Conservation (phyloP, 495 filamentous ascomycete species). For the Sordaria brevicollis region DNA sequence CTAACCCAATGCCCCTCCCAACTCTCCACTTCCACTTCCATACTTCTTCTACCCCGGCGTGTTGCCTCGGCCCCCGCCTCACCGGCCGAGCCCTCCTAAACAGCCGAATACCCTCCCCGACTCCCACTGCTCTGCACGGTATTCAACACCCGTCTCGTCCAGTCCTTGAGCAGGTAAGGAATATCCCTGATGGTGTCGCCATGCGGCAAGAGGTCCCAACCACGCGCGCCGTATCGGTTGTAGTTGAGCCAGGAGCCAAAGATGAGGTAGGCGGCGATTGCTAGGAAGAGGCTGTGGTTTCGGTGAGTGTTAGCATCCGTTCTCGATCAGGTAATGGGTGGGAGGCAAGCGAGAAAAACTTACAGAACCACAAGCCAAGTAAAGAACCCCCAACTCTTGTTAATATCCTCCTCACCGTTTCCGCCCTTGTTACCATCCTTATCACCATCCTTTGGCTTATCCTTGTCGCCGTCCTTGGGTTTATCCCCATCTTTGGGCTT, state of each 20-base stretch:
- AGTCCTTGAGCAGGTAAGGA: conserved; percentile 88
- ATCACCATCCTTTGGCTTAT: conserved; percentile 18
- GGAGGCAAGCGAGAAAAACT: conserved; percentile 26
- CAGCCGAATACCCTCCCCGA: conserved; percentile 88
- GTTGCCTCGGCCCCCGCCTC: too few relatives aligned
- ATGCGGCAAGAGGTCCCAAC: conserved; percentile 93
- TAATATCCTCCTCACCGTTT: conserved; percentile 14
- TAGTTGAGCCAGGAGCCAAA: conserved; percentile 99
- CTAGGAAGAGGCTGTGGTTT: conserved; percentile 62
- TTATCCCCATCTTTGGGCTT: conserved; percentile 32
- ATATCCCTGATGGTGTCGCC: conserved; percentile 85
- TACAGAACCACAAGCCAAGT: conserved; percentile 96
- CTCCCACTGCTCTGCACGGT: conserved; percentile 71
- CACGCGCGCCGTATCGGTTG: conserved; percentile 87
- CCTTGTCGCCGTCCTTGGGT: conserved; percentile 33
- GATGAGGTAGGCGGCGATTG: conserved; percentile 82
- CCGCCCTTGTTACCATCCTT: conserved; percentile 4
- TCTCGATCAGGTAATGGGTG: conserved; percentile 1
- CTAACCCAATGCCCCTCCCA: neutral
- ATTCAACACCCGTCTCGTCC: conserved; percentile 63
- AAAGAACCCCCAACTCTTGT: conserved; percentile 78
- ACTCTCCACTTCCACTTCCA: neutral
- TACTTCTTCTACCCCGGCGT: conserved; percentile 2
- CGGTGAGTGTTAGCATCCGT: conserved; percentile 3
- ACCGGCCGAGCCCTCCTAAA: conserved; percentile 35